Conservation (phyloP, 116 monocot species). For the Zostera marina region DNA sequence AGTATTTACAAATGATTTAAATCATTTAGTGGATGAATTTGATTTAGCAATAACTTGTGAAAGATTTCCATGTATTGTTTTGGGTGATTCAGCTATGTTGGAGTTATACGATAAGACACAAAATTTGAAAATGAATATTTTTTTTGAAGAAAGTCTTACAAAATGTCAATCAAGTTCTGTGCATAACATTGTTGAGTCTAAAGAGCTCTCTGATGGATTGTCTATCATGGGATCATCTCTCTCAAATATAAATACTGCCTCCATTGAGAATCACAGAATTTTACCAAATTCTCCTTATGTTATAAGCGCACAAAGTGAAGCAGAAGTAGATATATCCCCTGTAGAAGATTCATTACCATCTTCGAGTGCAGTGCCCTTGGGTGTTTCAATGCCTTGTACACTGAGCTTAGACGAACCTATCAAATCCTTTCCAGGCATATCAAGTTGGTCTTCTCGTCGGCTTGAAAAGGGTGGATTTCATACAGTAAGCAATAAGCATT, state of each 20-base stretch:
- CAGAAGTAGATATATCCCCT: conserved; percentile 9
- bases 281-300: conserved; percentile 12
- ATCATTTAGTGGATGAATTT: conserved; percentile 25
- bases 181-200: conserved; percentile 6
- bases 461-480: conserved; percentile 74
- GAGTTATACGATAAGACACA: conserved; percentile 43
- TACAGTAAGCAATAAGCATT: conserved; percentile 63
- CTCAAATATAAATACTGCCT: conserved; percentile 11
- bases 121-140: conserved; percentile 10
- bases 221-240: conserved; percentile 8
- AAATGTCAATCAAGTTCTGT: conserved; percentile 10
- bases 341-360: conserved; percentile 5
- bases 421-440: conserved; percentile 34
- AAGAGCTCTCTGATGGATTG: conserved; percentile 13
- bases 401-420: conserved; percentile 38
- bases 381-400: conserved; percentile 7
- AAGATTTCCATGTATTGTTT: conserved; percentile 65
- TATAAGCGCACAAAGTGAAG: conserved; percentile 11
- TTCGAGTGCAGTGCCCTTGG: conserved; percentile 2
- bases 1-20: conserved; percentile 12
- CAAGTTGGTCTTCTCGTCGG: conserved; percentile 21
- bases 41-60: conserved; percentile 35
- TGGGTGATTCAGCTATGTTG: conserved; percentile 57
- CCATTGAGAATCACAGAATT: background rate
- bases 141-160: conserved; percentile 15